Evolutionary conservation across 2,329 filamentous ascomycete species (phyloP), one percentile per base, ranked within the genome.

Genomic region (Tolypocladium ophioglossoides): DNA sequence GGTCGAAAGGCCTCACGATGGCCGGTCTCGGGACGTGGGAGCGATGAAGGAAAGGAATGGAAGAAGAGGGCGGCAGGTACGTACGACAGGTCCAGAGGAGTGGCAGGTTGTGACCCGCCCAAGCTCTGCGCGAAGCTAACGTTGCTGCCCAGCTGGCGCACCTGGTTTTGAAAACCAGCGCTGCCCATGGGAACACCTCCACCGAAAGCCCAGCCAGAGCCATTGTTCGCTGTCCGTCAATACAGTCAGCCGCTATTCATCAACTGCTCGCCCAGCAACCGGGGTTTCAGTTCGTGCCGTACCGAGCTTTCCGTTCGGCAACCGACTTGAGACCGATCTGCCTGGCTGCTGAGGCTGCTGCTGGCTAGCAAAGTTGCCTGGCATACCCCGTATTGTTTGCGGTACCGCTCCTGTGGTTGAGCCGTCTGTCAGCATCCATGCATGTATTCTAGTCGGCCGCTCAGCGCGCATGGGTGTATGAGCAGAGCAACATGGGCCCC

Each of bases 261-360:
- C 40, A 20, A 20, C 18, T 34, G 44, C 44, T 20, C 16, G 24
- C 16, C 44, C 48, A 24, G 39, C n/a, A 30, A 27, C 51, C 37
- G 27, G 20, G 44, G 50, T 22, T 22, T 41, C 24, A n/a, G 5
- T 40, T 50, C 30, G 20, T 11, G 27, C 27, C 46, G 51, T 67
- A 85, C 83, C 79, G 75, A 84, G 70, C 69, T 86, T 86, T 54
- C 82, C 82, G 62, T 83, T 84, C 55, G 81, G 82, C 77, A 86
- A 73, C 64, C 83, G 77, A 67, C 68, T 80, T 53, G 82, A 76
- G 44, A 78, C 77, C 58, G 74, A 72, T 65, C 83, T 76, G 54
- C 73, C 78, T 60, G 60, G 64, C 58, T 72, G 72, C 58, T 83
- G 82, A 55, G 75, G 75, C 68, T 81, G 80, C 68, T 80, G 81